Conservation (phyloP, 768 basidiomycete genomes). For the Cystobasidium ongulense region DNA sequence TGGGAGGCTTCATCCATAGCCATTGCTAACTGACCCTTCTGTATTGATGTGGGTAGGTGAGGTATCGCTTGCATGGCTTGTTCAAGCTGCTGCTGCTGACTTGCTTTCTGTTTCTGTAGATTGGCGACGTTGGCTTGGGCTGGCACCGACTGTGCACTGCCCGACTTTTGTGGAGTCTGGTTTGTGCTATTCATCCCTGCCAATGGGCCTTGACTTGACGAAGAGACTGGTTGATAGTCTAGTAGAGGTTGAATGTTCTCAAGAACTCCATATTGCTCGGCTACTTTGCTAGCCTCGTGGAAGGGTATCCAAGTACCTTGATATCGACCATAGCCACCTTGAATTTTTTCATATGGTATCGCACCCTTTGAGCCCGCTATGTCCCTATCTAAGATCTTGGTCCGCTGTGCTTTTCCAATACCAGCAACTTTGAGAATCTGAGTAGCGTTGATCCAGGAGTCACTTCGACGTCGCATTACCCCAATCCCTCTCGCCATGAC, state of each 20-base stretch:
- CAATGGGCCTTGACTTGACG: neutral
- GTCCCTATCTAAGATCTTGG: constrained; percentile 89
- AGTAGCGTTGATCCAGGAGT: constrained; percentile 95
- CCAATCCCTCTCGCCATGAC: constrained; percentile 93
- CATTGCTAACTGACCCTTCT: neutral
- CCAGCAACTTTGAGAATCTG: constrained; percentile 99
- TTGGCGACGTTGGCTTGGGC: neutral
- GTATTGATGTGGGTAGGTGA: neutral
- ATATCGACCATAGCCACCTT: constrained; percentile 98
- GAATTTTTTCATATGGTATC: constrained; percentile 85
- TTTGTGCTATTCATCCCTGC: constrained; percentile 21
- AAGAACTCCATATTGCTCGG: constrained; percentile 81
- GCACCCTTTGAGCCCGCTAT: constrained; percentile 56
- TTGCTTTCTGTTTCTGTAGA: neutral
- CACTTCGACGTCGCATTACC: constrained; percentile 89
- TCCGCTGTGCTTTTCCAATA: constrained; percentile 89
- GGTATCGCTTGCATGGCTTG: neutral
- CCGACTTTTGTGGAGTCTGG: neutral
- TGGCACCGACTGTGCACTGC: neutral
- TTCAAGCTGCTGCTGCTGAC: neutral
- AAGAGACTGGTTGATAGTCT: constrained; percentile 54
- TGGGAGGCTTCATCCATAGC: neutral
- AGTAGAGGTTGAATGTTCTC: constrained; percentile 80
- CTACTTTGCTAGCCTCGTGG: constrained; percentile 85
- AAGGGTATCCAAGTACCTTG: constrained; percentile 99